These are phyloP conservation scores for Solanum paucissectum DNA, from an alignment of 257 asterid species.

Conservation along the genomic window DNA sequence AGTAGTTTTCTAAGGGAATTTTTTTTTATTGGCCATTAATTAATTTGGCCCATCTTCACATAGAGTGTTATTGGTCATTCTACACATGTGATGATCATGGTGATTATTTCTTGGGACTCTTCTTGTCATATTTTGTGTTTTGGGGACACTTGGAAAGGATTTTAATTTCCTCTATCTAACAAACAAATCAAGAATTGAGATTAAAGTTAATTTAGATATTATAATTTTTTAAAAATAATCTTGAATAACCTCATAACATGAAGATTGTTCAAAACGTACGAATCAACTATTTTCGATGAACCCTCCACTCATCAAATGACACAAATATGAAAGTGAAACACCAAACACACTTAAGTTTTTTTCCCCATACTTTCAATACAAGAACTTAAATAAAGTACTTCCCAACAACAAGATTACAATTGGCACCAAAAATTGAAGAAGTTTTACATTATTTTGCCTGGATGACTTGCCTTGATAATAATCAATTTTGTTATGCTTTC, in stretches of 20 bases:
- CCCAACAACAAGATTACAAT: constrained; percentile 32
- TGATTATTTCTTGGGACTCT: neutral
- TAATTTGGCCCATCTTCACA: neutral
- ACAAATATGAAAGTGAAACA: neutral
- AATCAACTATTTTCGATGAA: neutral
- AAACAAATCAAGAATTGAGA: neutral
- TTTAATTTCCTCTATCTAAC: neutral
- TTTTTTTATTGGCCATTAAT: too few relatives aligned
- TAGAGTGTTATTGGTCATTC: neutral
- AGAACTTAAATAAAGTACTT: neutral
- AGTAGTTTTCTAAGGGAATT: neutral
- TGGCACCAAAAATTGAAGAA: constrained; percentile 20
- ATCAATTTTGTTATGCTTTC: neutral
- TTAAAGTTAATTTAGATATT: neutral
- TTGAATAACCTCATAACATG: neutral
- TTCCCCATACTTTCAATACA: neutral
- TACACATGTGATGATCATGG: neutral
- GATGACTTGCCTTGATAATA: neutral
- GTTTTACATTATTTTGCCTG: constrained; percentile 1
- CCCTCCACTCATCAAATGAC: neutral
- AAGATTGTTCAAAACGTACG: too few relatives aligned
- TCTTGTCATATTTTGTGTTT: neutral
- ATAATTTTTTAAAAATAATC: too few relatives aligned
- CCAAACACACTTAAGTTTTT: neutral
- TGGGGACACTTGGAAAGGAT: neutral